A percentile compares a stretch with the other conserved stretches of the same genome.
Conservation (phyloP, 2,329 filamentous ascomycete species). For the Penicillium sp. region DNA sequence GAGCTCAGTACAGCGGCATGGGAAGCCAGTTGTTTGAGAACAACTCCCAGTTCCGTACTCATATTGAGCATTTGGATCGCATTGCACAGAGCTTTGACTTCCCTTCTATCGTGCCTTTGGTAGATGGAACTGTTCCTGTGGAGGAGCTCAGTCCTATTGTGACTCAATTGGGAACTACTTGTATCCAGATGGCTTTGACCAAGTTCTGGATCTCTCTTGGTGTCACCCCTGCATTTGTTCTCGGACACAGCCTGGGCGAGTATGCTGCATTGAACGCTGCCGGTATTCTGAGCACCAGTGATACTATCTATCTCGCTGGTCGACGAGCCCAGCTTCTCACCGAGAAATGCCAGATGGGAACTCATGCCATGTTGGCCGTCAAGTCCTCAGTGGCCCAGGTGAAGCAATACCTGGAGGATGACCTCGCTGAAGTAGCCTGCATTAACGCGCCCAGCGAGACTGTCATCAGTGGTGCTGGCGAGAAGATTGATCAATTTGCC, state of each 20-base stretch:
- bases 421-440: slow-evolving; percentile 38
- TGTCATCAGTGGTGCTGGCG: slow-evolving; percentile 41
- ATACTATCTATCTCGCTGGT: slow-evolving; percentile 43
- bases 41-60: slow-evolving; percentile 29
- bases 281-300: slow-evolving; percentile 37
- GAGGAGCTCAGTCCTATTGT: slow-evolving; percentile 24
- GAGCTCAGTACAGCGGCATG: slow-evolving; percentile 38
- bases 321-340: slow-evolving; percentile 43
- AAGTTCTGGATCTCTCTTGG: slow-evolving; percentile 31
- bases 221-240: slow-evolving; percentile 38
- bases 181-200: slow-evolving; percentile 44
- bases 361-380: slow-evolving; percentile 48
- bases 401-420: slow-evolving; percentile 31
- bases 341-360: slow-evolving; percentile 41
- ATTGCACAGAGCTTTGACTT: slow-evolving; percentile 31
- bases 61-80: slow-evolving; percentile 32
- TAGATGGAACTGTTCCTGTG: slow-evolving; percentile 25
- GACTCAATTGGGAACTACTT: slow-evolving; percentile 42
- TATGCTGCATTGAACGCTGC: slow-evolving; percentile 43
- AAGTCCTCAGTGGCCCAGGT: slow-evolving; percentile 38
- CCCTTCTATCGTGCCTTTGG: slow-evolving; percentile 27
- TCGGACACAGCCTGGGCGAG: slow-evolving; percentile 46
- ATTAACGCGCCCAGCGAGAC: slow-evolving; percentile 47
- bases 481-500: slow-evolving; percentile 38
- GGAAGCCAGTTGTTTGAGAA: slow-evolving; percentile 25